These are phyloP conservation scores for Danielia oregonensis DNA, from an alignment of 805 yeast species.

Conservation along the genomic window DNA sequence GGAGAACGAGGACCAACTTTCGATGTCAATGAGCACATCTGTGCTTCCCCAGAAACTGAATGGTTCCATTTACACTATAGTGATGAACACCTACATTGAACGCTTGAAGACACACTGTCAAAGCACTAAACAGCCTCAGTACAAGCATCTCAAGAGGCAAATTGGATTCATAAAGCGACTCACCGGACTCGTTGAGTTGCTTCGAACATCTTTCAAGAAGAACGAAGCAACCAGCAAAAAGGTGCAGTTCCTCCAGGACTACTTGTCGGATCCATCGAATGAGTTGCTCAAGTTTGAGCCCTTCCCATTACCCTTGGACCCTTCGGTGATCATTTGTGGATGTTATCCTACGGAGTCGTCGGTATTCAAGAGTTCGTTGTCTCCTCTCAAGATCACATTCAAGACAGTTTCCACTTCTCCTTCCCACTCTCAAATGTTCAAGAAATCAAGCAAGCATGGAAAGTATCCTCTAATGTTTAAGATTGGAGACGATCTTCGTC, in stretches of 20 bases:
- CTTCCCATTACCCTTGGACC: slow-evolving; percentile 78
- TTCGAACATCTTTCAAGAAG: slow-evolving; percentile 48
- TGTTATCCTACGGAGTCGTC: slow-evolving; percentile 73
- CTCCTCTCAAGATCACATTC: slow-evolving; percentile 82
- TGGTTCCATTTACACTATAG: slow-evolving; percentile 26
- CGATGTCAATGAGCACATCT: not conserved
- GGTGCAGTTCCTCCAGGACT: slow-evolving; percentile 61
- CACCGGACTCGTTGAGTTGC: slow-evolving; percentile 58
- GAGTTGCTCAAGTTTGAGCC: slow-evolving; percentile 45
- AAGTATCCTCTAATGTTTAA: slow-evolving; percentile 85
- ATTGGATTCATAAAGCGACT: slow-evolving; percentile 64
- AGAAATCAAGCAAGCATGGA: slow-evolving; percentile 26
- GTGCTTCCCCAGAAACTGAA: not conserved
- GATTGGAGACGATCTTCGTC: slow-evolving; percentile 92
- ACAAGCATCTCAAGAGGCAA: slow-evolving; percentile 51
- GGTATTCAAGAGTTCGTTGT: slow-evolving; percentile 87
- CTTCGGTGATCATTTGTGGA: slow-evolving; percentile 69
- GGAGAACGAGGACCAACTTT: slow-evolving; percentile 65
- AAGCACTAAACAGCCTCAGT: slow-evolving; percentile 27
- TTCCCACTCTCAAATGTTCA: slow-evolving; percentile 30
- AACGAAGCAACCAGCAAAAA: slow-evolving; percentile 80
- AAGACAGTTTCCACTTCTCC: slow-evolving; percentile 40
- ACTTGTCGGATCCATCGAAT: slow-evolving; percentile 45
- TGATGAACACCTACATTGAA: slow-evolving; percentile 41
- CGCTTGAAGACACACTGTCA: slow-evolving; percentile 26